phyloP scores from a whole-genome alignment of 495 filamentous ascomycete species.

The Hypoxylon cercidicola region DNA sequence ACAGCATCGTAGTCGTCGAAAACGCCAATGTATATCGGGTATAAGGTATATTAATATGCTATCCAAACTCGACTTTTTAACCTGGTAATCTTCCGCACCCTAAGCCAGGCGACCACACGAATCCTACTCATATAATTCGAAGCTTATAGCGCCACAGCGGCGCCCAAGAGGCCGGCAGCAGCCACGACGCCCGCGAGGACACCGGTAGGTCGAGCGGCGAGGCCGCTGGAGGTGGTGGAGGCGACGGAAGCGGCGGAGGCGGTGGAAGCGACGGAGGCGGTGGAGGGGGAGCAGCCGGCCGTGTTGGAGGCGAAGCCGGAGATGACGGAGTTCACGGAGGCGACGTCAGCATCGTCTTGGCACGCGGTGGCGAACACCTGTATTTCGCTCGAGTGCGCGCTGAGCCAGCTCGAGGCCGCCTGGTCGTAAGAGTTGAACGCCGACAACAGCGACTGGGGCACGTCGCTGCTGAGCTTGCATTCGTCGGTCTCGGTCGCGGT shows the following conservation, averaged over 20 bases:
- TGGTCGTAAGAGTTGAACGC: slow-evolving; percentile 33
- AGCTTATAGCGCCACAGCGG: slow-evolving; percentile 10
- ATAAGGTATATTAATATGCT: neutral
- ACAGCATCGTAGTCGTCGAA: too few relatives aligned
- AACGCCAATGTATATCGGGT: too few relatives aligned
- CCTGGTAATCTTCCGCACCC: too few relatives aligned
- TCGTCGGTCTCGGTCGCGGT: slow-evolving; percentile 6
- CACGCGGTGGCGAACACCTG: slow-evolving; percentile 14
- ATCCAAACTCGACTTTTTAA: neutral
- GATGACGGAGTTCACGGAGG: slow-evolving; percentile 1
- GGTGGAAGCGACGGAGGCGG: neutral
- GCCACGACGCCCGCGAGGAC: slow-evolving; percentile 27
- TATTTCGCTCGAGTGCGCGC: slow-evolving; percentile 27
- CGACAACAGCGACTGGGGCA: slow-evolving; percentile 23
- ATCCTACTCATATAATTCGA: neutral
- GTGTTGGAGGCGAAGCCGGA: neutral
- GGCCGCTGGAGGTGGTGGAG: slow-evolving; percentile 1
- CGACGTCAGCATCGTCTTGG: slow-evolving; percentile 3
- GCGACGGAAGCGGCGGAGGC: neutral
- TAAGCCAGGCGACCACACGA: neutral
- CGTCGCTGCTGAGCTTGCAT: slow-evolving; percentile 17
- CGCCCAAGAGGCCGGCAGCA: slow-evolving; percentile 31
- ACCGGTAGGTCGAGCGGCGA: slow-evolving; percentile 30
- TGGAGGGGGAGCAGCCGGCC: neutral
- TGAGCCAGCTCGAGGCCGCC: slow-evolving; percentile 31